These are phyloP conservation scores for Avicennia marina DNA, from an alignment of 257 asterid species.

Conservation along the genomic window DNA sequence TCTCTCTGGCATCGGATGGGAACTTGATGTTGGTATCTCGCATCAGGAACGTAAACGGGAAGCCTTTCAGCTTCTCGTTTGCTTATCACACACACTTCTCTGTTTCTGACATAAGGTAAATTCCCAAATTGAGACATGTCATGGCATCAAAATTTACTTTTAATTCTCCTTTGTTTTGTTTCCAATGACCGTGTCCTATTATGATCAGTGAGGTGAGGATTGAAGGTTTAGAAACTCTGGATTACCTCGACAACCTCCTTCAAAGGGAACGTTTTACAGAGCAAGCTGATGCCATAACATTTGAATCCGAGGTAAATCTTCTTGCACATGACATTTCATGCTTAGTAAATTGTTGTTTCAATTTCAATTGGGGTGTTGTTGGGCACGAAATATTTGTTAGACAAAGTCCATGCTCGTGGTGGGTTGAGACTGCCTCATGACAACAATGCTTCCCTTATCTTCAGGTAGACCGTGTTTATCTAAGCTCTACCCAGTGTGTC, in stretches of 20 bases:
- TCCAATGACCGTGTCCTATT: not conserved
- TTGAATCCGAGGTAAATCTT: slow-evolving; percentile 79
- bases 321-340: not conserved
- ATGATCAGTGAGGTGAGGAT: slow-evolving; percentile 76
- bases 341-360: no score
- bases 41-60: slow-evolving; percentile 73
- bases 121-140: not conserved
- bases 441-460: no score
- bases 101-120: slow-evolving; percentile 88
- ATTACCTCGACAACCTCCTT: slow-evolving; percentile 81
- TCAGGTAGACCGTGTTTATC: slow-evolving; percentile 87
- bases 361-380: no score
- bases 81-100: slow-evolving; percentile 80
- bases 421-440: no score
- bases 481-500: slow-evolving; percentile 56
- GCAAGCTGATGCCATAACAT: slow-evolving; percentile 93
- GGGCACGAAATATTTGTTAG: no score
- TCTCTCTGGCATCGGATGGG: slow-evolving; percentile 70
- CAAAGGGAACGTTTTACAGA: slow-evolving; percentile 81
- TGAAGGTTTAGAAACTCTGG: slow-evolving; percentile 92
- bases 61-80: slow-evolving; percentile 87
- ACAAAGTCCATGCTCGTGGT: no score
- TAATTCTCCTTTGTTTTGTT: not conserved
- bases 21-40: slow-evolving; percentile 81
- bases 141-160: not conserved